Percentiles rank a stretch among this genome's conserved stretches.
Evolutionary conservation across 805 yeast species (phyloP).

Genomic region (Scheffersomyces amazonensis): DNA sequence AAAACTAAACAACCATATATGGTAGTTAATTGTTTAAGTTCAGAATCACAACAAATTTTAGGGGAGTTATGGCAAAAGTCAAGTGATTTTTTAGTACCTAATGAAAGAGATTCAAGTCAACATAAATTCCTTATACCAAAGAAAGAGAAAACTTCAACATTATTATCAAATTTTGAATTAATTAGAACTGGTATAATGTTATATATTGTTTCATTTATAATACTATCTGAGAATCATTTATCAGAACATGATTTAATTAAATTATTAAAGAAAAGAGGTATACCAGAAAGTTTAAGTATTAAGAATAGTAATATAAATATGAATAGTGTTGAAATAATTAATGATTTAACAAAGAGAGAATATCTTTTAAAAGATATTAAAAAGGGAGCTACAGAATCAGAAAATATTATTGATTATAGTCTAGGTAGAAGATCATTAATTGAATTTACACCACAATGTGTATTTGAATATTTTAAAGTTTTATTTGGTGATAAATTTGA

Average conservation of each 20-base stretch:
- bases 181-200: slow-evolving; percentile 29
- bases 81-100: slow-evolving; percentile 3
- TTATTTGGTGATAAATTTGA: slow-evolving; percentile 24
- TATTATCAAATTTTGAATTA: slow-evolving; percentile 23
- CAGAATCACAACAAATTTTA: slow-evolving; percentile 18
- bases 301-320: slow-evolving; percentile 18
- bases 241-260: slow-evolving; percentile 22
- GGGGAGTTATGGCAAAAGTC: slow-evolving; percentile 23
- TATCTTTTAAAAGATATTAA: slow-evolving; percentile 18
- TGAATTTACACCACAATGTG: slow-evolving; percentile 30
- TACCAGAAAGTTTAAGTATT: slow-evolving; percentile 16
- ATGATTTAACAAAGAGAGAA: slow-evolving; percentile 26
- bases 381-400: slow-evolving; percentile 11
- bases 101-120: slow-evolving; percentile 9
- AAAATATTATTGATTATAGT: slow-evolving; percentile 18
- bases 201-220: slow-evolving; percentile 24
- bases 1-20: slow-evolving; percentile 13
- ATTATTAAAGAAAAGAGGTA: slow-evolving; percentile 23
- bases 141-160: slow-evolving; percentile 11
- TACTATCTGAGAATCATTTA: slow-evolving; percentile 30
- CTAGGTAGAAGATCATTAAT: slow-evolving; percentile 31
- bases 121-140: slow-evolving; percentile 21
- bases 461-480: slow-evolving; percentile 20
- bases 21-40: slow-evolving; percentile 18
- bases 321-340: slow-evolving; percentile 18